phyloP scores from a whole-genome alignment of 768 basidiomycete species.

The Termitomyces sp. region DNA sequence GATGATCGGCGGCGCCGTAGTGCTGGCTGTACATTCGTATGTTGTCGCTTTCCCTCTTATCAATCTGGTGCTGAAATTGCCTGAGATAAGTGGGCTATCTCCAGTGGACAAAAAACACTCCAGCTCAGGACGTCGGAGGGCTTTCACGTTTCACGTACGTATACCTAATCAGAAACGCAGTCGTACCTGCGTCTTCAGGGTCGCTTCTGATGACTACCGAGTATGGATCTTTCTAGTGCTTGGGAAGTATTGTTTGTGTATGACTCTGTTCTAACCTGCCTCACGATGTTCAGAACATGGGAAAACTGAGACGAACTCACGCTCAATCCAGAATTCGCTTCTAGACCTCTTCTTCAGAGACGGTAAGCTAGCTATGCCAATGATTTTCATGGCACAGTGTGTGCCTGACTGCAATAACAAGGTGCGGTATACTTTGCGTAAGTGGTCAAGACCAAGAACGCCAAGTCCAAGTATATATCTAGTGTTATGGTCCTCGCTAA shows the following conservation, averaged over 20 bases:
- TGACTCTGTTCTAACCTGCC: slow-evolving; percentile 41
- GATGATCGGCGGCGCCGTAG: slow-evolving; percentile 28
- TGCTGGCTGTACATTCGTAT: slow-evolving; percentile 32
- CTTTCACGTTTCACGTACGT: slow-evolving; percentile 27
- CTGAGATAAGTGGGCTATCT: slow-evolving; percentile 36
- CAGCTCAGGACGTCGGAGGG: slow-evolving; percentile 18
- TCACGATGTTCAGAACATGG: slow-evolving; percentile 47
- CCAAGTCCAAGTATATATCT: background rate
- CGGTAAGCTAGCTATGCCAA: slow-evolving; percentile 27
- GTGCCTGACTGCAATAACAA: slow-evolving; percentile 13
- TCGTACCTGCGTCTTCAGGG: background rate
- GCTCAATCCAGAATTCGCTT: slow-evolving; percentile 25
- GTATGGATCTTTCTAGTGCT: slow-evolving; percentile 29
- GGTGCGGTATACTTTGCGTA: slow-evolving; percentile 57
- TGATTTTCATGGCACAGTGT: background rate
- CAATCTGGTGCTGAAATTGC: background rate
- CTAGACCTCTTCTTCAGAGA: slow-evolving; percentile 43
- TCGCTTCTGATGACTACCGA: background rate
- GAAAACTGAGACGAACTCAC: slow-evolving; percentile 25
- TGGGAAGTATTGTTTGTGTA: slow-evolving; percentile 52
- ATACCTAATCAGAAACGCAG: background rate
- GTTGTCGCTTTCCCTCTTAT: slow-evolving; percentile 17
- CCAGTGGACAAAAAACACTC: slow-evolving; percentile 31
- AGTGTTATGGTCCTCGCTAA: slow-evolving; percentile 42
- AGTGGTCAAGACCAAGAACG: slow-evolving; percentile 13